A percentile compares a stretch with the other conserved stretches of the same genome.
These are phyloP conservation scores for Aureobasidium uvarum DNA, from an alignment of 2,329 filamentous ascomycete genomes.

Conservation along the genomic window DNA sequence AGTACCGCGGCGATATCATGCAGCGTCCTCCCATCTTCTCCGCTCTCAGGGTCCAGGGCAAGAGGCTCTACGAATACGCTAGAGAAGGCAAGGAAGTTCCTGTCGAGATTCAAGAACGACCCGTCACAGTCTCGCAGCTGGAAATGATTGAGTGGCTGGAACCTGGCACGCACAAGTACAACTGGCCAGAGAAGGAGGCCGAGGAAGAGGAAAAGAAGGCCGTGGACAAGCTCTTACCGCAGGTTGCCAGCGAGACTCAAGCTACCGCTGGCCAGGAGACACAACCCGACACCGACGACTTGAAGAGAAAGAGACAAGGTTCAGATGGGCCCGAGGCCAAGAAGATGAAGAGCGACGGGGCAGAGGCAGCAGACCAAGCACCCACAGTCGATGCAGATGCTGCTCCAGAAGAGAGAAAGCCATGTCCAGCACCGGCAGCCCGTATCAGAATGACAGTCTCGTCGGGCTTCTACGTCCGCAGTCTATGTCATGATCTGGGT, in stretches of 20 bases:
- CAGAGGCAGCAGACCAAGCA: conserved; percentile 24
- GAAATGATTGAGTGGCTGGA: conserved; percentile 82
- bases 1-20: conserved; percentile 78
- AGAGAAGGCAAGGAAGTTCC: conserved; percentile 84
- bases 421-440: conserved; percentile 63
- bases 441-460: conserved; percentile 88
- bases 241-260: conserved; percentile 37
- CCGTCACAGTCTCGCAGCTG: conserved; percentile 73
- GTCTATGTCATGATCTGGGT: conserved; percentile 88
- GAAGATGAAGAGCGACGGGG: conserved; percentile 21
- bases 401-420: conserved; percentile 13
- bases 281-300: conserved; percentile 30
- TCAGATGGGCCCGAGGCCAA: conserved; percentile 27
- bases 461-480: conserved; percentile 95
- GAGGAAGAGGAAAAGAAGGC: conserved; percentile 70
- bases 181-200: conserved; percentile 78
- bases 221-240: conserved; percentile 63
- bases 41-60: conserved; percentile 88
- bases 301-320: conserved; percentile 38
- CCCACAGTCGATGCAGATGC: not conserved
- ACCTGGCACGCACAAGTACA: conserved; percentile 73
- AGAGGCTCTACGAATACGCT: conserved; percentile 94
- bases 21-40: conserved; percentile 93
- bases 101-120: conserved; percentile 74
- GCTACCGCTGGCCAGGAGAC: conserved; percentile 23